These are phyloP conservation scores for Leucogyrophana mollusca DNA, from an alignment of 768 basidiomycete genomes.

Conservation along the genomic window DNA sequence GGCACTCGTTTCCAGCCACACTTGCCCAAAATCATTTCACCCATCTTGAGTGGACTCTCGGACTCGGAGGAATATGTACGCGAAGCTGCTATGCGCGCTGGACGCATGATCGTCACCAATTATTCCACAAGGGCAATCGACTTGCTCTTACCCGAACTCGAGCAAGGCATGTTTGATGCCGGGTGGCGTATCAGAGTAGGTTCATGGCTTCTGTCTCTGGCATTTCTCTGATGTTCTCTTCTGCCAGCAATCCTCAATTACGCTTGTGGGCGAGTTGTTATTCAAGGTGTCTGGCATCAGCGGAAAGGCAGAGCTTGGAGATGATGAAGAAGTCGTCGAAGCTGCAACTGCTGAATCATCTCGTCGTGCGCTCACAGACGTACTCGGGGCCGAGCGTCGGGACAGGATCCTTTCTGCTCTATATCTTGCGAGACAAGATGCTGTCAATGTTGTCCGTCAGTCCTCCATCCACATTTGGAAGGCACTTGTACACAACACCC, in stretches of 20 bases:
- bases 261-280: slow-evolving; percentile 90
- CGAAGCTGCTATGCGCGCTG: slow-evolving; percentile 98
- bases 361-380: slow-evolving; percentile 80
- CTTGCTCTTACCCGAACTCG: slow-evolving; percentile 88
- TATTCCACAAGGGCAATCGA: slow-evolving; percentile 93
- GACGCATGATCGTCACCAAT: slow-evolving; percentile 95
- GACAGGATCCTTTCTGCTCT: slow-evolving; percentile 89
- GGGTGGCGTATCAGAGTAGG: slow-evolving; percentile 93
- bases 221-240: slow-evolving; percentile 11
- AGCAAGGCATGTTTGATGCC: slow-evolving; percentile 91
- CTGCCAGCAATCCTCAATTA: slow-evolving; percentile 86
- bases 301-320: slow-evolving; percentile 76
- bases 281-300: slow-evolving; percentile 98
- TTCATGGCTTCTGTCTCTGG: slow-evolving; percentile 6
- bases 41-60: slow-evolving; percentile 87
- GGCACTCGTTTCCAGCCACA: slow-evolving; percentile 96
- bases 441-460: slow-evolving; percentile 85
- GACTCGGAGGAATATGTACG: slow-evolving; percentile 94
- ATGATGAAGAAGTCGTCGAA: slow-evolving; percentile 68
- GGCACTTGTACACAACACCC: slow-evolving; percentile 93
- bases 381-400: slow-evolving; percentile 83
- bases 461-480: slow-evolving; percentile 98
- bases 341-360: slow-evolving; percentile 73
- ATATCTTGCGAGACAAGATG: slow-evolving; percentile 92
- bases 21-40: slow-evolving; percentile 89